These are phyloP conservation scores for Pseudogymnoascus sp. DNA, from an alignment of 2,329 filamentous ascomycete species.

Conservation along the genomic window DNA sequence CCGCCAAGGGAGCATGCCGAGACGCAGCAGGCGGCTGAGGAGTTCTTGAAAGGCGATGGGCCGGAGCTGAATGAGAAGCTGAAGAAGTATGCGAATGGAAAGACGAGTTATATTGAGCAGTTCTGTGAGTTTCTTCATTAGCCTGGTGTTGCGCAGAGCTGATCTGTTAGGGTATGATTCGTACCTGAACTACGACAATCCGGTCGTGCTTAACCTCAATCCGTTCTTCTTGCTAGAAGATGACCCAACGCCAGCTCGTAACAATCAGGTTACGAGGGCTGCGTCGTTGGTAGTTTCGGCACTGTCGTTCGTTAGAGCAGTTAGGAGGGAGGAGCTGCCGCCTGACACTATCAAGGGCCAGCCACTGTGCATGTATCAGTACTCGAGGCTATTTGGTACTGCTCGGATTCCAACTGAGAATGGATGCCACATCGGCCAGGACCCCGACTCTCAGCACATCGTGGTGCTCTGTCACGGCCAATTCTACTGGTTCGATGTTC, in stretches of 20 bases:
- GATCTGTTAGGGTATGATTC: conserved; percentile 80
- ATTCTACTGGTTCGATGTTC: conserved; percentile 97
- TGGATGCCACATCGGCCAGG: conserved; percentile 92
- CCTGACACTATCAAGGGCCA: conserved; percentile 78
- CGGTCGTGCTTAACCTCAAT: conserved; percentile 93
- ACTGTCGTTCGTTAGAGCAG: conserved; percentile 84
- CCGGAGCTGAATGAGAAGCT: conserved; percentile 80
- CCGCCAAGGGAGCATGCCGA: conserved; percentile 73
- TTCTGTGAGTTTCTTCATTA: conserved; percentile 63
- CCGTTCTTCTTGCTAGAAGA: conserved; percentile 97
- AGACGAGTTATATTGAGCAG: conserved; percentile 96
- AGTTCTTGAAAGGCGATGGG: conserved; percentile 76
- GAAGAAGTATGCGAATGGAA: conserved; percentile 81
- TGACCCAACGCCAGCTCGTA: conserved; percentile 90
- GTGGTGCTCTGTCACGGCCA: conserved; percentile 91
- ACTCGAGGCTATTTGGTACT: conserved; percentile 89
- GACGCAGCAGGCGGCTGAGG: conserved; percentile 68
- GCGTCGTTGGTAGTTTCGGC: conserved; percentile 87
- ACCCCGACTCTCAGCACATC: conserved; percentile 85
- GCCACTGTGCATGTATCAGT: conserved; percentile 96
- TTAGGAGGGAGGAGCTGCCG: conserved; percentile 84
- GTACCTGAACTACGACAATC: conserved; percentile 95
- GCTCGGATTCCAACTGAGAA: conserved; percentile 89
- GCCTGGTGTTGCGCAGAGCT: neutral
- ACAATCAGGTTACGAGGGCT: conserved; percentile 91